A percentile compares a stretch with the other conserved stretches of the same genome.
Evolutionary conservation across 768 basidiomycete genomes (phyloP).

Genomic region (Collybia sordida): DNA sequence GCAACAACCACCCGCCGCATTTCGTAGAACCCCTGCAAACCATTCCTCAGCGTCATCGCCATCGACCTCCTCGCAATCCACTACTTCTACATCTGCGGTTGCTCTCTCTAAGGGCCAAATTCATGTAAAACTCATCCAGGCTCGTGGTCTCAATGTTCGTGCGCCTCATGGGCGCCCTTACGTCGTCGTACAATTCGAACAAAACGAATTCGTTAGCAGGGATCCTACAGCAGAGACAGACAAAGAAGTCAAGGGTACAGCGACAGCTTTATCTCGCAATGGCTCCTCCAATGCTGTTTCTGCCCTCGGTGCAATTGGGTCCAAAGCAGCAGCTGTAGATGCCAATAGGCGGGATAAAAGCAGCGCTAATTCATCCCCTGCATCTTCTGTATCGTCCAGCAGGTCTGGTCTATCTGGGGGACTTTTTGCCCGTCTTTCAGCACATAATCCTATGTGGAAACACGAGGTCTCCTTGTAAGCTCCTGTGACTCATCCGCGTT

Average conservation of each 20-base stretch:
- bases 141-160: conserved; percentile 76
- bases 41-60: conserved; percentile 25
- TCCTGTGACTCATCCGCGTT: conserved; percentile 4
- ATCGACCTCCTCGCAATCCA: conserved; percentile 38
- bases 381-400: conserved; percentile 35
- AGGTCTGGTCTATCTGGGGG: conserved; percentile 34
- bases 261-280: conserved; percentile 51
- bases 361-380: conserved; percentile 43
- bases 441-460: conserved; percentile 97
- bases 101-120: conserved; percentile 67
- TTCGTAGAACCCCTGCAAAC: conserved; percentile 26
- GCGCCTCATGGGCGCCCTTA: conserved; percentile 74
- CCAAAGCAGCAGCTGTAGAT: conserved; percentile 39
- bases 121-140: conserved; percentile 94
- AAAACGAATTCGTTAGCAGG: conserved; percentile 95
- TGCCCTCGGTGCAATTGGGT: conserved; percentile 63
- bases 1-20: conserved; percentile 57
- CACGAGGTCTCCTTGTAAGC: conserved; percentile 98
- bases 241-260: conserved; percentile 85
- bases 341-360: conserved; percentile 35
- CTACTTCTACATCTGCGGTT: conserved; percentile 26
- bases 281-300: conserved; percentile 64
- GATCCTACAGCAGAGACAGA: conserved; percentile 84
- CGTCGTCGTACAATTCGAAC: conserved; percentile 97
- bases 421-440: conserved; percentile 64